Conservation (phyloP, 768 basidiomycete genomes). For the Tylopilus balloui region DNA sequence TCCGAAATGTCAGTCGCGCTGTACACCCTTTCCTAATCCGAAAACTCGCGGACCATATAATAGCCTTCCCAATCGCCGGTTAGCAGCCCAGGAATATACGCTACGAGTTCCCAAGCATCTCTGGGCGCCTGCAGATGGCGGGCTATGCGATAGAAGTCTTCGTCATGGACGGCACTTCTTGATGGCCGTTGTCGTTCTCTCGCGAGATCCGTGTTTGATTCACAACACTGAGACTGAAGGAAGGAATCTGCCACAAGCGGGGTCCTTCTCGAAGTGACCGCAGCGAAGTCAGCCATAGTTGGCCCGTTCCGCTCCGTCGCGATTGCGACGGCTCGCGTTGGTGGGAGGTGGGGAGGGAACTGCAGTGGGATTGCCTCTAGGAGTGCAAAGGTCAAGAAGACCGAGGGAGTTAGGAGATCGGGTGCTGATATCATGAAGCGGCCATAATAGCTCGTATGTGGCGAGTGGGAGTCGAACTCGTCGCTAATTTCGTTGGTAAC, state of each 20-base stretch:
- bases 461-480: conserved; percentile 7
- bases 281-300: conserved; percentile 49
- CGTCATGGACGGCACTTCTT: conserved; percentile 33
- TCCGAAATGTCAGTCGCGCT: conserved; percentile 13
- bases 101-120: conserved; percentile 25
- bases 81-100: conserved; percentile 43
- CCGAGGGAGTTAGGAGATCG: conserved; percentile 41
- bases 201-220: conserved; percentile 30
- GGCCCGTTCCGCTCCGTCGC: conserved; percentile 46
- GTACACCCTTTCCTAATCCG: conserved; percentile 10
- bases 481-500: conserved; percentile 7
- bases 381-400: conserved; percentile 50
- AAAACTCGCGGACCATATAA: conserved; percentile 45
- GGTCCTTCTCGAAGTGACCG: conserved; percentile 40
- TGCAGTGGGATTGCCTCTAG: conserved; percentile 42
- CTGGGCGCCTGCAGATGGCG: conserved; percentile 10
- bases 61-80: conserved; percentile 59
- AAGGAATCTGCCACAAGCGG: conserved; percentile 47
- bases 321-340: conserved; percentile 42
- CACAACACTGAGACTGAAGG: conserved; percentile 23
- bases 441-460: conserved; percentile 19
- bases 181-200: conserved; percentile 31
- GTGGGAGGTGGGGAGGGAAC: conserved; percentile 49
- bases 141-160: conserved; percentile 37
- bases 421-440: conserved; percentile 29